Evolutionary conservation across 1,139 yeast genomes (phyloP).

Genomic region (Taiozyma sp.): DNA sequence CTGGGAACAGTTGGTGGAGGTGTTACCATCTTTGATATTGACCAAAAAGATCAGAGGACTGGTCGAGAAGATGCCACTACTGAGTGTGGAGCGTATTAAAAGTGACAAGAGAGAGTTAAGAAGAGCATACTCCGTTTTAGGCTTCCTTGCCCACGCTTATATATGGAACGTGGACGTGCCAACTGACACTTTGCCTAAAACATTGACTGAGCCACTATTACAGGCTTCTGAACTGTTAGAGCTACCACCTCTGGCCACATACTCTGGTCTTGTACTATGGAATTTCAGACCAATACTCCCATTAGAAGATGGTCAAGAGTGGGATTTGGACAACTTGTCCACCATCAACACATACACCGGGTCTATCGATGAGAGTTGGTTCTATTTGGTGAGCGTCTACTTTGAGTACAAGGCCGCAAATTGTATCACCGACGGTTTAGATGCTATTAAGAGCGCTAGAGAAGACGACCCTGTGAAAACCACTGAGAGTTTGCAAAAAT

Average conservation of each 20-base stretch:
- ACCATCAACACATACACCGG: constrained; percentile 88
- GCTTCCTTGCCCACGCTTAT: constrained; percentile 83
- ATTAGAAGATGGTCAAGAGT: constrained; percentile 31
- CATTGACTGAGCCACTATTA: constrained; percentile 68
- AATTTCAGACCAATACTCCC: constrained; percentile 68
- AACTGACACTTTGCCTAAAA: constrained; percentile 59
- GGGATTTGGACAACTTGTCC: constrained; percentile 62
- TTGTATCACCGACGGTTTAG: constrained; percentile 53
- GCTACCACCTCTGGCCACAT: constrained; percentile 83
- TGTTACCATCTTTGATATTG: constrained; percentile 69
- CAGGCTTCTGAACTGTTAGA: constrained; percentile 54
- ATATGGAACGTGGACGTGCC: constrained; percentile 81
- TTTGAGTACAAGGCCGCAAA: constrained; percentile 82
- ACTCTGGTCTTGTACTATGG: constrained; percentile 87
- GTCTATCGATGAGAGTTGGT: constrained; percentile 90
- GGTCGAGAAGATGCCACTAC: constrained; percentile 56
- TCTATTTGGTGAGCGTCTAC: constrained; percentile 80
- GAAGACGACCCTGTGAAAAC: constrained; percentile 36
- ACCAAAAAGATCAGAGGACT: constrained; percentile 55
- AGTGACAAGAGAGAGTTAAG: constrained; percentile 48
- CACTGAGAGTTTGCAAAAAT: constrained; percentile 44
- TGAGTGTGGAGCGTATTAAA: constrained; percentile 41
- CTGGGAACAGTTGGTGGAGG: constrained; percentile 71
- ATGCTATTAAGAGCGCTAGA: constrained; percentile 57
- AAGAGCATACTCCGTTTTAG: constrained; percentile 75